These are phyloP conservation scores for Hibiscus trionum DNA, from an alignment of 345 rosid species.

Conservation along the genomic window DNA sequence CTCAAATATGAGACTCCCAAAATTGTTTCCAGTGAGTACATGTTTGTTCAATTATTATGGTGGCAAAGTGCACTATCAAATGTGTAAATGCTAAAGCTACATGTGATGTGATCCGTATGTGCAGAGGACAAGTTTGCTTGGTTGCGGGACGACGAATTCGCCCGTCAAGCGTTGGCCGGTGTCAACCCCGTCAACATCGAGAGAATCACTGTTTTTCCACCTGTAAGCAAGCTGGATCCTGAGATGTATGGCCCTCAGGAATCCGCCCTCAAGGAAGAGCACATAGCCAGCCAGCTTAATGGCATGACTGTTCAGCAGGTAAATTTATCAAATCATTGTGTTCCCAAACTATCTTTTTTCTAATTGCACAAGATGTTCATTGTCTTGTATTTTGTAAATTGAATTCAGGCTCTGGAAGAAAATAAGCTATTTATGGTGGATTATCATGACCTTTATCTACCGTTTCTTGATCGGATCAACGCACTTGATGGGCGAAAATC, in stretches of 20 bases:
- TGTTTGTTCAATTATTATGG: background rate
- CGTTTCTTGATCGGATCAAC: constrained; percentile 75
- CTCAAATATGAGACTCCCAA: constrained; percentile 82
- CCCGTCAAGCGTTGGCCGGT: constrained; percentile 83
- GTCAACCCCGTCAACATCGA: constrained; percentile 84
- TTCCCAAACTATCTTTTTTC: too few relatives aligned
- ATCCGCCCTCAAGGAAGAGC: constrained; percentile 83
- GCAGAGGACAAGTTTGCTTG: constrained; percentile 97
- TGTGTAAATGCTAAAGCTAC: background rate
- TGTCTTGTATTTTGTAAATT: background rate
- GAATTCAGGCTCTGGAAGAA: constrained; percentile 62
- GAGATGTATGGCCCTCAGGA: constrained; percentile 57
- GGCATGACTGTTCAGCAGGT: constrained; percentile 87
- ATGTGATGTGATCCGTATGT: constrained; percentile 20
- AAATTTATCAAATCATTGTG: background rate
- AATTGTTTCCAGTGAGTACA: constrained; percentile 70
- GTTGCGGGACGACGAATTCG: constrained; percentile 97
- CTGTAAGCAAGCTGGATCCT: constrained; percentile 79
- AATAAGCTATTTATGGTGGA: constrained; percentile 71
- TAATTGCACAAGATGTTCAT: background rate
- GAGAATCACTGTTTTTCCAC: constrained; percentile 62
- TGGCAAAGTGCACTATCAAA: too few relatives aligned
- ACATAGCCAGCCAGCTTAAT: constrained; percentile 54
- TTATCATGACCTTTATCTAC: constrained; percentile 75
- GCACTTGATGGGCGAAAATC: constrained; percentile 80